phyloP scores from a whole-genome alignment of 768 basidiomycete genomes.

The Hericium rajendrae region DNA sequence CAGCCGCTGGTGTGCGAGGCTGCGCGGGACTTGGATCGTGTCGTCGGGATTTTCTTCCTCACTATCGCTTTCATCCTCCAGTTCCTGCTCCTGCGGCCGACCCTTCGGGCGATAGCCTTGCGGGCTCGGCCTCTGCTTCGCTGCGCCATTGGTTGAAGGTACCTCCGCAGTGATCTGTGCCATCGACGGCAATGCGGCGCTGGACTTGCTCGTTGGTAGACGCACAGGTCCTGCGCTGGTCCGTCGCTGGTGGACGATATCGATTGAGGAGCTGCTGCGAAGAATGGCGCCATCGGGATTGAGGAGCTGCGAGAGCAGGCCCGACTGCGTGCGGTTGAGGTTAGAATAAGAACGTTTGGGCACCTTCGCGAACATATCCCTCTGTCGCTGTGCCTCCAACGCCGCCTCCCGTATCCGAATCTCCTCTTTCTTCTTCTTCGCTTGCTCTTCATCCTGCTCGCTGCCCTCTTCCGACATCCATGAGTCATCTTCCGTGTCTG shows the following conservation, averaged over 20 bases:
- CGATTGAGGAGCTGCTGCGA: slow-evolving; percentile 37
- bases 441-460: slow-evolving; percentile 21
- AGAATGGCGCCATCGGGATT: slow-evolving; percentile 65
- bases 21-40: slow-evolving; percentile 49
- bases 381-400: slow-evolving; percentile 50
- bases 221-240: slow-evolving; percentile 16
- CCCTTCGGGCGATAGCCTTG: slow-evolving; percentile 53
- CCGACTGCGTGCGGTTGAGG: slow-evolving; percentile 41
- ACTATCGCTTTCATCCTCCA: slow-evolving; percentile 53
- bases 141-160: slow-evolving; percentile 11
- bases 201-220: slow-evolving; percentile 44
- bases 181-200: slow-evolving; percentile 50
- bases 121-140: neutral
- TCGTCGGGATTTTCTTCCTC: slow-evolving; percentile 42
- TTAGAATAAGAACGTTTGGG: slow-evolving; percentile 58
- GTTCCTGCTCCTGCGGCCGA: slow-evolving; percentile 51
- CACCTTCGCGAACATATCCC: slow-evolving; percentile 66
- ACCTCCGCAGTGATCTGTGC: slow-evolving; percentile 34
- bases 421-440: slow-evolving; percentile 15
- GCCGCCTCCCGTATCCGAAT: slow-evolving; percentile 41
- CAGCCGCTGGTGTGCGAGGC: slow-evolving; percentile 60
- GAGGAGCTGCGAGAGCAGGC: slow-evolving; percentile 58
- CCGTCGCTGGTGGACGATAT: slow-evolving; percentile 32
- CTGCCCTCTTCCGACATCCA: slow-evolving; percentile 54
- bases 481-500: slow-evolving; percentile 40